Evolutionary conservation across 1,284 basidiomycete genomes (phyloP).

Genomic region (Fomes fomentarius): DNA sequence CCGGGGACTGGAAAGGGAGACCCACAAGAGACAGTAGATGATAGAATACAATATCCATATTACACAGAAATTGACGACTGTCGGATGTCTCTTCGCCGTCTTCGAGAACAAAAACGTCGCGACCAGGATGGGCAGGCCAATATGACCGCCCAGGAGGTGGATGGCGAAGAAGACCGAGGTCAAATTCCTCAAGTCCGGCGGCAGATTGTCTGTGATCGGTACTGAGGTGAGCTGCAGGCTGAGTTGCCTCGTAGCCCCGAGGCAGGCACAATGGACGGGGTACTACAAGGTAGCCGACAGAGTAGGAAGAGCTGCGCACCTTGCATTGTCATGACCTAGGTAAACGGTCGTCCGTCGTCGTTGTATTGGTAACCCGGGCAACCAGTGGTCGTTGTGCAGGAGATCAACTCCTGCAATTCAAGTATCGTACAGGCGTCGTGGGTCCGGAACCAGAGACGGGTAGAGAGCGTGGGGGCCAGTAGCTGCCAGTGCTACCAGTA

Average conservation of each 20-base stretch:
- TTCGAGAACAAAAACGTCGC: conserved; percentile 33
- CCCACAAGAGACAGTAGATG: conserved; percentile 53
- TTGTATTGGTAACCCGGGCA: conserved; percentile 14
- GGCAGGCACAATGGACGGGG: background rate
- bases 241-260: background rate
- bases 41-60: conserved; percentile 59
- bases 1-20: conserved; percentile 14
- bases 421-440: background rate
- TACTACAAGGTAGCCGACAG: conserved; percentile 6
- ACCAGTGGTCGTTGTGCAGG: conserved; percentile 11
- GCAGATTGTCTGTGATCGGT: conserved; percentile 12
- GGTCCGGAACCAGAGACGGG: conserved; percentile 1
- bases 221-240: background rate
- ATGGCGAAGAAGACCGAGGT: conserved; percentile 28
- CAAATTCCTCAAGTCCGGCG: conserved; percentile 17
- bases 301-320: conserved; percentile 17
- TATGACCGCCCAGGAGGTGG: conserved; percentile 35
- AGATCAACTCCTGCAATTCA: conserved; percentile 28
- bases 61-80: conserved; percentile 43
- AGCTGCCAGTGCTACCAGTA: conserved; percentile 22
- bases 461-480: conserved; percentile 12
- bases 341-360: background rate
- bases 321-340: conserved; percentile 4
- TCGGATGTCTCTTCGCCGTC: conserved; percentile 31
- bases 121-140: conserved; percentile 37